These are phyloP conservation scores for Calocera cornea DNA, from an alignment of 768 basidiomycete genomes.

Conservation along the genomic window DNA sequence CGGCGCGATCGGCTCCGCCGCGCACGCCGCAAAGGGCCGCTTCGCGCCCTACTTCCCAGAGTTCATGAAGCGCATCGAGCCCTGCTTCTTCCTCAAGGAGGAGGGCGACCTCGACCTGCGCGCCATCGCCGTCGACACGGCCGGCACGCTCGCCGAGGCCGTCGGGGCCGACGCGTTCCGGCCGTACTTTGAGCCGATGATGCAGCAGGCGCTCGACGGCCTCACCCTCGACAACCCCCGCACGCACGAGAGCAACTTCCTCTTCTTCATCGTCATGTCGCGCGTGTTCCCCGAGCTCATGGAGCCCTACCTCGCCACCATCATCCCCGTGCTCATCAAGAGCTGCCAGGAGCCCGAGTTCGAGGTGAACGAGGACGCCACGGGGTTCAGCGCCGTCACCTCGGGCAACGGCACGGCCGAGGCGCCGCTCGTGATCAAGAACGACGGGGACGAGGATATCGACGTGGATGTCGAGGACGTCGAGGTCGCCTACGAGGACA, in stretches of 20 bases:
- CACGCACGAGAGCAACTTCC: conserved; percentile 86
- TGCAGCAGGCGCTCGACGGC: conserved; percentile 87
- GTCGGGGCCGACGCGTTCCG: conserved; percentile 89
- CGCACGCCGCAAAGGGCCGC: conserved; percentile 81
- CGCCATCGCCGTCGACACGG: conserved; percentile 97
- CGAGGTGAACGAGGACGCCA: conserved; percentile 31
- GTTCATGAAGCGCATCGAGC: conserved; percentile 75
- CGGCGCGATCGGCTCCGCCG: conserved; percentile 94
- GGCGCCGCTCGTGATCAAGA: conserved; percentile 49
- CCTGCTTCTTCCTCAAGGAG: conserved; percentile 71
- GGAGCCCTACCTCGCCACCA: conserved; percentile 67
- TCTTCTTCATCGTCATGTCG: conserved; percentile 99
- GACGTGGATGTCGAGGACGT: conserved; percentile 52
- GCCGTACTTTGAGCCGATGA: conserved; percentile 90
- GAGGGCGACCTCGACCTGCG: conserved; percentile 90
- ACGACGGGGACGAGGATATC: conserved; percentile 41
- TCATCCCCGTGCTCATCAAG: conserved; percentile 70
- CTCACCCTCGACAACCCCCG: conserved; percentile 67
- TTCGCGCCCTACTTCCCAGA: conserved; percentile 91
- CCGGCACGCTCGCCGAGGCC: conserved; percentile 94
- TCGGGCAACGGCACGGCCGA: conserved; percentile 48
- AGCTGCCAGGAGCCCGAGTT: conserved; percentile 76
- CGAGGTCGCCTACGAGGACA: conserved; percentile 61
- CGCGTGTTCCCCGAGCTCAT: conserved; percentile 92
- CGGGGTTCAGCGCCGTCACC: conserved; percentile 21